phyloP scores from a whole-genome alignment of 1,284 basidiomycete species.

The Pisolithus thermaeus region DNA sequence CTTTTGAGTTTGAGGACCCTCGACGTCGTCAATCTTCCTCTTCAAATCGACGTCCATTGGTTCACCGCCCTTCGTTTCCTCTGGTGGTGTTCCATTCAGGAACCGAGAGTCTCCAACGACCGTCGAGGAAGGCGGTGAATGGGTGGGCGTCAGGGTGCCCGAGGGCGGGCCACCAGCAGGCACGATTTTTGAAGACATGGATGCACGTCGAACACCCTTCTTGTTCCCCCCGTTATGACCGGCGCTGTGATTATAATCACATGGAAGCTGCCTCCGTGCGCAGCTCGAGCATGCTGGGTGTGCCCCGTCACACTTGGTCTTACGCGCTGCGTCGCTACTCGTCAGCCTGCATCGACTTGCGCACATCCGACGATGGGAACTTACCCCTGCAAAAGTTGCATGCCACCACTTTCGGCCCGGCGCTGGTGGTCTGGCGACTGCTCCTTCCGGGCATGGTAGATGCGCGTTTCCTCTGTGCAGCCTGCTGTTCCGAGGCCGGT shows the following conservation, averaged over 20 bases:
- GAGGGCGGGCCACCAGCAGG: conserved; percentile 30
- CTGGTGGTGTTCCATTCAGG: conserved; percentile 23
- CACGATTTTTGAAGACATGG: conserved; percentile 38
- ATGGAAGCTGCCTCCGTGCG: conserved; percentile 61
- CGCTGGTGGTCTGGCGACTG: conserved; percentile 51
- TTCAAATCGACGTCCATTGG: conserved; percentile 31
- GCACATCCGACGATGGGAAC: conserved; percentile 20
- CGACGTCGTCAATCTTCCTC: conserved; percentile 32
- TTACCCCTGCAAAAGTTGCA: conserved; percentile 79
- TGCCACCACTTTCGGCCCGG: conserved; percentile 76
- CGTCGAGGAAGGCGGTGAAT: conserved; percentile 40
- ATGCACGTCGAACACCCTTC: conserved; percentile 43
- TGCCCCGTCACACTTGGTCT: conserved; percentile 77
- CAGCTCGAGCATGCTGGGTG: conserved; percentile 77
- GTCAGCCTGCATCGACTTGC: conserved; percentile 9
- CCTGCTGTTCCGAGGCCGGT: conserved; percentile 55
- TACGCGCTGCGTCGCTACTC: conserved; percentile 51
- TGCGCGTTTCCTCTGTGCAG: conserved; percentile 59
- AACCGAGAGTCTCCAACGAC: conserved; percentile 29
- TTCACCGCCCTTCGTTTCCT: conserved; percentile 20
- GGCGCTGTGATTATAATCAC: conserved; percentile 72
- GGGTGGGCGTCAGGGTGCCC: conserved; percentile 42
- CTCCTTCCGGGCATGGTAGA: conserved; percentile 60
- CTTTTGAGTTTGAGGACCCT: conserved; percentile 30
- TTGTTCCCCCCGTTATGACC: conserved; percentile 38